Base-by-base conservation (phyloP, 192 early-diverging fungal genomes). In the Umbelopsis sp. region DNA sequence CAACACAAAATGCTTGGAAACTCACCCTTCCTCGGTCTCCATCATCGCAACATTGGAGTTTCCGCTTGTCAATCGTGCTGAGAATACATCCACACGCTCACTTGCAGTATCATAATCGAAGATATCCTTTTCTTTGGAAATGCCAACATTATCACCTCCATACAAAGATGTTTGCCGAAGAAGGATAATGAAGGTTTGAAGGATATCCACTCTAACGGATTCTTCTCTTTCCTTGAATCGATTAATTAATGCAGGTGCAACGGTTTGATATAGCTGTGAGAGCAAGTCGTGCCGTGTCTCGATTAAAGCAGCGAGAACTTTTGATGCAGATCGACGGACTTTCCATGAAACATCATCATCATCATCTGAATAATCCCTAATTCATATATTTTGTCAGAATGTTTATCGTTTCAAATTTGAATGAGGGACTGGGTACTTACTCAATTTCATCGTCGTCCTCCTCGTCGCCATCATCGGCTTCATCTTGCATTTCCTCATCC, bases 341-440 rank as follows among this genome's bases (percentile, higher is more conserved):
- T 96, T 96, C 94, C 94, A 96, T 2, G 92, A 93, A 70, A 96
- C 84, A 71, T 96, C 95, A 56, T 96, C 95, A 47, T 96, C 93
- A n/a, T 77, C 76, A 66, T 96, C 95, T 7, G 91, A 93, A 78
- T 91, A 94, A 65, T 91, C 91, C 21, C 86, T 89, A 31, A 41
- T 41, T 5, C 38, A 41, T 5, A 0, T 0, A 41, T 41, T 4
- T 41, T 6, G 38, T 41, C 38, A 41, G 12, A 41, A 41, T 41
- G 2, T 11, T 41, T 1, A 41, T 41, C 38, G 12, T 4, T 41
- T 1, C 7, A 11, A 41, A 6, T 4, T 41, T 41, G 31, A 24
- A 3, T 25, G 2, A 24, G 4, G 38, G 3, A 16, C n/a, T 50
- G 14, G n/a, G 45, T n/a, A 74, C 85, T 70, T 79, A 87, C 82